Base-by-base conservation (phyloP, 1,284 basidiomycete genomes). In the Fistulina hepatica region DNA sequence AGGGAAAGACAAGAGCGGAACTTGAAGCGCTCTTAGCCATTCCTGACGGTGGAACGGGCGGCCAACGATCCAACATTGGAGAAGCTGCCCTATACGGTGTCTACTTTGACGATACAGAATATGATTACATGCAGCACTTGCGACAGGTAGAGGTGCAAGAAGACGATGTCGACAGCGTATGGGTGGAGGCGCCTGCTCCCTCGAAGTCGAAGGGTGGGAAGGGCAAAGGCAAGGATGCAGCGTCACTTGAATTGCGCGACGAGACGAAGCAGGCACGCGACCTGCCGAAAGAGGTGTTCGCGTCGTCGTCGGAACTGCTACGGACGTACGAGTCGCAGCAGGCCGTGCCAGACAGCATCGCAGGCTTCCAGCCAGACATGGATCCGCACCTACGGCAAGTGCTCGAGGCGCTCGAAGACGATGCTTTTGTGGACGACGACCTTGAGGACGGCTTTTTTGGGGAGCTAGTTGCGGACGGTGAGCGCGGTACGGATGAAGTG, bases 101-200 rank as follows among this genome's bases (percentile, higher is more conserved):
- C 53, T 92, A 91, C 62, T 98, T 77, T 64, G 93, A 98, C 61
- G 94, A 99, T 54, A 88, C 89, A n/a, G 74, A 89, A 40, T 99
- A 99, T 65, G 89, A 99, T 59, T 99, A 99, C 66, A 94, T 97
- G 89, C 84, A 94, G 60, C 95, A 99, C 62, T 70, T 99, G 24
- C 79, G 85, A 16, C 54, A 73, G 1, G 75, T 89, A 28, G 89
- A 88, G 4, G 46, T 70, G 4, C 67, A 77, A 44, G 78, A 81
- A 52, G 84, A 83, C 27, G 83, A 81, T 4, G 73, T 85, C 8
- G 83, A 85, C 25, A 81, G 74, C 45, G 57, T 83, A 24, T 67
- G 90, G 44, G 67, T 93, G 32, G 80, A 86, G 47, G 85, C 80
- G 12, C 79, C 81, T 5, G 46, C 51, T 16, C 43, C 57, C 5